Evolutionary conservation across 306 rosid genomes (phyloP).

Genomic region (Psophocarpus tetragonolobus): DNA sequence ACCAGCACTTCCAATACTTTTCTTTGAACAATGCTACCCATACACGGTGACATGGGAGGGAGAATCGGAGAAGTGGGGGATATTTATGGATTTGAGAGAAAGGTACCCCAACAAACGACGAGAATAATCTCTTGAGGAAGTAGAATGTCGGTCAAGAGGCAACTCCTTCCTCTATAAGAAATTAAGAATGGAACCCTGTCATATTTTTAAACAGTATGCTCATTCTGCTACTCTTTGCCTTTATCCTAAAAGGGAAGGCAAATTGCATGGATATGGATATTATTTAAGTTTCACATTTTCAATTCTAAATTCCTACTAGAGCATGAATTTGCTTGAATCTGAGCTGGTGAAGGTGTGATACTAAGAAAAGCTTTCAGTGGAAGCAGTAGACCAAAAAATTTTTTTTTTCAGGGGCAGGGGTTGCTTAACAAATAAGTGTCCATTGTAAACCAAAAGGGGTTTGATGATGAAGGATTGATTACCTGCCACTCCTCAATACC

Average conservation of each 20-base stretch:
- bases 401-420: not conserved
- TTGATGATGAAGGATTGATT: constrained; percentile 33
- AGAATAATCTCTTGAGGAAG: too few relatives aligned
- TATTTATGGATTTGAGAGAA: not conserved
- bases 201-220: not conserved
- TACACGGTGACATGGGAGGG: not conserved
- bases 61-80: not conserved
- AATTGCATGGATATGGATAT: not conserved
- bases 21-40: not conserved
- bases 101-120: too few relatives aligned
- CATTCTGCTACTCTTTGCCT: not conserved
- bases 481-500: constrained; percentile 97
- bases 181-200: too few relatives aligned
- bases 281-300: not conserved
- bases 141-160: too few relatives aligned
- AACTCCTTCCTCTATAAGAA: too few relatives aligned
- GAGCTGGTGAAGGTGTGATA: not conserved
- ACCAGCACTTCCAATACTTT: not conserved
- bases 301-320: not conserved
- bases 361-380: not conserved
- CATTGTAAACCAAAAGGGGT: not conserved
- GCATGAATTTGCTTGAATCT: not conserved
- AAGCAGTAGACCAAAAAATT: not conserved
- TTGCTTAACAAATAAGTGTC: not conserved
- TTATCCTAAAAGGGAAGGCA: not conserved